Evolutionary conservation across 2,329 filamentous ascomycete species (phyloP), one percentile per base, ranked within the genome.

Genomic region (Cytospora schulzeri): DNA sequence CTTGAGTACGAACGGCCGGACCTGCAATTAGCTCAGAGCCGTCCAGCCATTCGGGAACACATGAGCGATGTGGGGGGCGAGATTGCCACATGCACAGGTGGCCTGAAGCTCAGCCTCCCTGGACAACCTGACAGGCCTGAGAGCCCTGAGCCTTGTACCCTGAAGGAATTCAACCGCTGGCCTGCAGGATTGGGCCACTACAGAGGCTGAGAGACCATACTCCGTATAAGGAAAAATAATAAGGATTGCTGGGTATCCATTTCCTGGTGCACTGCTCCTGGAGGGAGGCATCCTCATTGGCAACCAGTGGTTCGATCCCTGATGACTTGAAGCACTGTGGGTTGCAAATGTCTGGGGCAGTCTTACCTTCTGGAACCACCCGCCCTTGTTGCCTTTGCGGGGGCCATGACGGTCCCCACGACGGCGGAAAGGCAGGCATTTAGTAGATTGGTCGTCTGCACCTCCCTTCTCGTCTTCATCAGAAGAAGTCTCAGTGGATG

Each of bases 281-380:
- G 54, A 45, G 54, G 51, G 26, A 35, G 51, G 26, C 59, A 28
- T 38, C 41, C n/a, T 54, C 31, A 54, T 31, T 41, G 48, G 56
- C 45, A 65, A 54, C 57, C 35, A 35, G 63, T 17, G 63, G 28
- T 62, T 24, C 33, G 28, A 65, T 24, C 33, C 51, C 56, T 31
- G 15, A 41, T 41, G 17, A n/a, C 15, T 41, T 7, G 38, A 41
- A n/a, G 4, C 15, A 28, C 50, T 35, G 41, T 62, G 52, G 38
- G 38, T 28, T 56, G 60, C 59, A n/a, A n/a, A 45, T 35, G 28
- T 33, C 51, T 61, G 51, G n/a, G 31, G 33, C 45, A 52, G 56
- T 60, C 64, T 66, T 60, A 66, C 60, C 64, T 63, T 66, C 29
- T 56, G 38, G 8, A 29, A 50, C 51, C 45, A 33, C 26, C 38